These are phyloP conservation scores for Pulveroboletus sp. DNA, from an alignment of 768 basidiomycete species.

Conservation along the genomic window DNA sequence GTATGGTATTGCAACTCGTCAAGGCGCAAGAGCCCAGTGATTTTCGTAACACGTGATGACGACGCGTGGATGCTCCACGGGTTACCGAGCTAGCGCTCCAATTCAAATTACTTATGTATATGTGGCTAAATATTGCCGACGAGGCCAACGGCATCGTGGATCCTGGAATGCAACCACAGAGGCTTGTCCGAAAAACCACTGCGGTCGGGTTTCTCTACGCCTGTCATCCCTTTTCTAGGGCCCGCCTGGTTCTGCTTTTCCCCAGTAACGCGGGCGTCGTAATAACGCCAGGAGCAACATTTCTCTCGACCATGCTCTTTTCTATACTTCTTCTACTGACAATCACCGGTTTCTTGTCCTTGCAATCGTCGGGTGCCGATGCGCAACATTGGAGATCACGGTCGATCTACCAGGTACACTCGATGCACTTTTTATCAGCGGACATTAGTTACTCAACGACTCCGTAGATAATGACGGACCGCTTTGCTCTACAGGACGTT, in stretches of 20 bases:
- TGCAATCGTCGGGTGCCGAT: slow-evolving; percentile 32
- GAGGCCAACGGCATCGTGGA: slow-evolving; percentile 22
- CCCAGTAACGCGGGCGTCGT: slow-evolving; percentile 3
- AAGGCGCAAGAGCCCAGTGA: not conserved
- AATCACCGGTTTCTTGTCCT: slow-evolving; percentile 2
- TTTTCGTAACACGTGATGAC: slow-evolving; percentile 28
- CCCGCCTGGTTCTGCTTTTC: not conserved
- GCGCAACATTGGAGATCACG: slow-evolving; percentile 49
- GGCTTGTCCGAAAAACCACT: slow-evolving; percentile 5
- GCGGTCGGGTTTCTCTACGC: not conserved
- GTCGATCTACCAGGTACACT: slow-evolving; percentile 50
- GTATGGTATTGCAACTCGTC: not conserved
- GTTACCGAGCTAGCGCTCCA: not conserved
- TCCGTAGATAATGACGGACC: slow-evolving; percentile 48
- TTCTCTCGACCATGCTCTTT: slow-evolving; percentile 8
- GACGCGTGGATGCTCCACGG: slow-evolving; percentile 15
- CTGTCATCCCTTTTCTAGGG: slow-evolving; percentile 6
- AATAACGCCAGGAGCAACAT: not conserved
- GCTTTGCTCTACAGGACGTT: slow-evolving; percentile 51
- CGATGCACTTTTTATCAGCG: not conserved
- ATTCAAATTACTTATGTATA: not conserved
- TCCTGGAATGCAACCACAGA: slow-evolving; percentile 15
- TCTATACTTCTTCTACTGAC: slow-evolving; percentile 8
- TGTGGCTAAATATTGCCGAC: slow-evolving; percentile 21
- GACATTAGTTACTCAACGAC: not conserved